phyloP scores from a whole-genome alignment of 2,329 filamentous ascomycete species.

The Botrytis porri region DNA sequence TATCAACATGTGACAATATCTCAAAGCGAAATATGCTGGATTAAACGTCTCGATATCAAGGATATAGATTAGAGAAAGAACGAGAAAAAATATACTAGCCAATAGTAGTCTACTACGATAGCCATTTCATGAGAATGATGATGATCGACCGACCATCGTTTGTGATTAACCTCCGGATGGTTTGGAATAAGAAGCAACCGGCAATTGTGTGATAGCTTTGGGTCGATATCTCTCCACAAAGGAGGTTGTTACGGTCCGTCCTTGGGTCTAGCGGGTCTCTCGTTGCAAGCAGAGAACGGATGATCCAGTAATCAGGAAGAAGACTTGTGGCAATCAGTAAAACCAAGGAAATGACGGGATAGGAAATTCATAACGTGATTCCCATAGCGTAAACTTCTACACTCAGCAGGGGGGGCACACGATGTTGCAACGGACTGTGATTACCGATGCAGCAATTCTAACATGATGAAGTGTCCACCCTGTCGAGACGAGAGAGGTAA shows the following conservation, averaged over 20 bases:
- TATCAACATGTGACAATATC: slow-evolving; percentile 21
- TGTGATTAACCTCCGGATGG: slow-evolving; percentile 27
- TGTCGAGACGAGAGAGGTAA: slow-evolving; percentile 26
- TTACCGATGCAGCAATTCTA: slow-evolving; percentile 25
- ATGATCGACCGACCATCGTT: slow-evolving; percentile 14
- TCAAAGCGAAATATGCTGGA: slow-evolving; percentile 16
- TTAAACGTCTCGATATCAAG: slow-evolving; percentile 17
- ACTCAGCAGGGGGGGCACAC: slow-evolving; percentile 29
- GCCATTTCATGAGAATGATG: not conserved
- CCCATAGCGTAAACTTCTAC: slow-evolving; percentile 24
- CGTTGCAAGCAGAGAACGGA: slow-evolving; percentile 23
- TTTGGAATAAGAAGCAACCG: slow-evolving; percentile 21
- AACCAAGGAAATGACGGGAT: slow-evolving; percentile 29
- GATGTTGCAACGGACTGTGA: slow-evolving; percentile 21
- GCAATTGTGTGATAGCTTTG: slow-evolving; percentile 28
- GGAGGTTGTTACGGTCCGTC: slow-evolving; percentile 24
- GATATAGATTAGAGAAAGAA: slow-evolving; percentile 21
- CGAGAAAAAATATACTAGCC: slow-evolving; percentile 9
- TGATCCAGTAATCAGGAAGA: slow-evolving; percentile 27
- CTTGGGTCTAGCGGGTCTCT: slow-evolving; percentile 24
- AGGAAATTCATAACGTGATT: slow-evolving; percentile 36
- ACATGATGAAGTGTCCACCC: slow-evolving; percentile 23
- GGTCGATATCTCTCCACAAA: slow-evolving; percentile 23
- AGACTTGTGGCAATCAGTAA: slow-evolving; percentile 22
- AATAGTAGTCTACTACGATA: slow-evolving; percentile 7